These are phyloP conservation scores for Candida pini DNA, from an alignment of 805 yeast species.

Conservation along the genomic window DNA sequence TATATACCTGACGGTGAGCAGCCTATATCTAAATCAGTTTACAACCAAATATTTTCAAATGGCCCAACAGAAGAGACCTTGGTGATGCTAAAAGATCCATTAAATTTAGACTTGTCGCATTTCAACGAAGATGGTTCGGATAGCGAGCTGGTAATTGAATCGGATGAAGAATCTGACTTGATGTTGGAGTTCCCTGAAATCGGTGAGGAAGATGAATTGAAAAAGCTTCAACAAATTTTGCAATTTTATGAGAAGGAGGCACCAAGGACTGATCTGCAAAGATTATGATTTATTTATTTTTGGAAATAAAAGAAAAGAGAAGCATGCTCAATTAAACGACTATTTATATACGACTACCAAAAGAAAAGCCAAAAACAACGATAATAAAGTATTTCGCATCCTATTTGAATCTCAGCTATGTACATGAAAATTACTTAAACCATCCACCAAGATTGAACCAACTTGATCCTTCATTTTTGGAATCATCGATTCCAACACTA, in stretches of 20 bases:
- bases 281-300: no score
- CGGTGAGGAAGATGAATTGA: slow-evolving; percentile 16
- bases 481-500: slow-evolving; percentile 23
- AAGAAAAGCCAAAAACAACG: no score
- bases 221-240: slow-evolving; percentile 15
- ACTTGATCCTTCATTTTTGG: slow-evolving; percentile 17
- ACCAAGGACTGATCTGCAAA: no score
- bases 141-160: slow-evolving; percentile 1
- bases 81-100: slow-evolving; percentile 17
- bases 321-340: no score
- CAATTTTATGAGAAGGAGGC: slow-evolving; percentile 8
- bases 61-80: slow-evolving; percentile 5
- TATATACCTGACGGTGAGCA: slow-evolving; percentile 41
- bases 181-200: slow-evolving; percentile 23
- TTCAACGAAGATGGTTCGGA: slow-evolving; percentile 7
- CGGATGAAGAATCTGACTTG: slow-evolving; percentile 10
- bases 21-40: slow-evolving; percentile 29
- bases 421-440: slow-evolving; percentile 10
- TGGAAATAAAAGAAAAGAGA: no score
- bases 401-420: not conserved
- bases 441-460: slow-evolving; percentile 21
- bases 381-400: no score
- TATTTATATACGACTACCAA: no score
- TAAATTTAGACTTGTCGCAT: slow-evolving; percentile 17
- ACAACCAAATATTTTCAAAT: slow-evolving; percentile 22